Evolutionary conservation across 768 basidiomycete genomes (phyloP).

Genomic region (Amanita jacksonii): DNA sequence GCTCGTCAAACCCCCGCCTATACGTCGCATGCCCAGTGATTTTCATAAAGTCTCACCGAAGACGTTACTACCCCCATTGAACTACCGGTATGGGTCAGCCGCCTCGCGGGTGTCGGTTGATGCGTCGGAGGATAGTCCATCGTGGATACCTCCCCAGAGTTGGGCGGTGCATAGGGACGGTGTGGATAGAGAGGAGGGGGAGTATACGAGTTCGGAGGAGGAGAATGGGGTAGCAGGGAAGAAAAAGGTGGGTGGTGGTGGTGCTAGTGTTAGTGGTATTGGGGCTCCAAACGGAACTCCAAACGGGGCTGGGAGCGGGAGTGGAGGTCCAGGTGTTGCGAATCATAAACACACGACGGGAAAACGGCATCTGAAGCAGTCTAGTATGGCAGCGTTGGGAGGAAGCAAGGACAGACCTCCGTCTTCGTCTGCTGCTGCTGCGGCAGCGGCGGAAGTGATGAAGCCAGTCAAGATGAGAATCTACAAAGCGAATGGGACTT

Average conservation of each 20-base stretch:
- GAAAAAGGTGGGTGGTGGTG: conserved; percentile 10
- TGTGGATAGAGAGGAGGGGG: conserved; percentile 26
- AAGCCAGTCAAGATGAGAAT: conserved; percentile 24
- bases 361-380: no score
- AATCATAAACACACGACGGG: no score
- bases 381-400: no score
- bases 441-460: no score
- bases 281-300: no score
- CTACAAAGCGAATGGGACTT: conserved; percentile 63
- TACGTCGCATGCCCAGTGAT: conserved; percentile 12
- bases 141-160: conserved; percentile 68
- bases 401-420: no score
- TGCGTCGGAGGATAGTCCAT: conserved; percentile 15
- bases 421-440: no score
- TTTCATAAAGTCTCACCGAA: conserved; percentile 45
- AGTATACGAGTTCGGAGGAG: conserved; percentile 36
- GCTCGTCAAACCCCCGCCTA: conserved; percentile 8
- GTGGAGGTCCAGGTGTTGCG: no score
- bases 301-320: no score
- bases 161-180: conserved; percentile 59
- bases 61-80: conserved; percentile 20
- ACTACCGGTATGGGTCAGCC: conserved; percentile 8
- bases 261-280: no score
- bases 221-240: conserved; percentile 6
- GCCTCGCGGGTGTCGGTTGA: no score